Base-by-base conservation (phyloP, 495 filamentous ascomycete genomes). In the Podospora pseudocomata region DNA sequence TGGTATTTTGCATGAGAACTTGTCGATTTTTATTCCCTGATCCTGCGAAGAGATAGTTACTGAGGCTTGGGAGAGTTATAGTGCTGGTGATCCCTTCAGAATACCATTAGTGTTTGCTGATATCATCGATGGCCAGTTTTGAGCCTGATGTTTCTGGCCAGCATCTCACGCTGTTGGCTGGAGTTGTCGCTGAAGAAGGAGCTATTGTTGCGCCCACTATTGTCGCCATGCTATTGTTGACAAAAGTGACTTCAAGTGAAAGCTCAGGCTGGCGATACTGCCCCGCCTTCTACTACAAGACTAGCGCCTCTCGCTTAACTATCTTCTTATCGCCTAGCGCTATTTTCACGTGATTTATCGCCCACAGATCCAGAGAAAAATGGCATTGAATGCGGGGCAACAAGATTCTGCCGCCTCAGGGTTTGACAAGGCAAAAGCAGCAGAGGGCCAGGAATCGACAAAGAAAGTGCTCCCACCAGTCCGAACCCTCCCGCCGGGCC, bases 371-470 rank as follows among this genome's bases (percentile, higher is more conserved):
- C 61, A 63, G 44, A 62, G 70, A 75, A 75, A 75, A 74, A 74
- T 75, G 74, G 74, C 72, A 62, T 70, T 67, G 60, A 67, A 70
- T 75, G 74, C 72, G 74, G 72, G 72, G 74, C 74, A 70, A 28
- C 68, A 70, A 72, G 70, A 72, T 75, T 73, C 71, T 70, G 69
- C 44, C 18, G 64, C 60, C 64, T 55, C 32, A 64, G 66, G 34
- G 27, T 64, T 63, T 60, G 67, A 54, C 5, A 19, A 71, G 68
- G 60, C 67, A 60, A 61, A 66, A 66, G 65, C 68, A 54, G 60
- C 39, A 49, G 13, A 68, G 66, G 71, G 59, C 71, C 60, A 68
- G 56, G 64, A 65, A 49, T 49, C 13, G 39, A 49, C 67, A 71
- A 73, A 70, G 67, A 73, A 71, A 71, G 67, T 65, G 26, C 60